Percentiles rank a stretch among this genome's conserved stretches.
phyloP scores from a whole-genome alignment of 176 grass and related monocot species.

The Ensete glaucum region DNA sequence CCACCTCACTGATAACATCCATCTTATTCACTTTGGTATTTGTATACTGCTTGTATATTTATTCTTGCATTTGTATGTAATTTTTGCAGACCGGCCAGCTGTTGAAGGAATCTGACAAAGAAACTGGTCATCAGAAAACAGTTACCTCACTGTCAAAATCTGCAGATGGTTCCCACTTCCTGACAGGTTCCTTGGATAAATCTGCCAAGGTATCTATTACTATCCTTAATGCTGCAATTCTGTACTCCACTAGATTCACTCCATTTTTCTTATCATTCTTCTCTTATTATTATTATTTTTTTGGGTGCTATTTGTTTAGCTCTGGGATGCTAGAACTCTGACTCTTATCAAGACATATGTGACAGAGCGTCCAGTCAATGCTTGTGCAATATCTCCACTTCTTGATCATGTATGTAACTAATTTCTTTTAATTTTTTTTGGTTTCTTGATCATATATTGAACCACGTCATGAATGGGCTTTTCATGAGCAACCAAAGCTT shows the following conservation, averaged over 20 bases:
- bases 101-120: constrained; percentile 67
- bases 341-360: constrained; percentile 72
- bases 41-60: not conserved
- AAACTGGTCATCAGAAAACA: constrained; percentile 60
- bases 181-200: constrained; percentile 75
- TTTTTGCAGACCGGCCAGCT: constrained; percentile 57
- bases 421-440: not conserved
- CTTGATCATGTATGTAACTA: constrained; percentile 60
- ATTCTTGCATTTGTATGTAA: constrained; percentile 16
- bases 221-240: not conserved
- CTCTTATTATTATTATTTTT: constrained; percentile 6
- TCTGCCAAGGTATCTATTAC: constrained; percentile 58
- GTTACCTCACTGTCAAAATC: constrained; percentile 64
- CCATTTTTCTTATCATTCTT: not conserved
- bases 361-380: constrained; percentile 82
- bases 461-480: not conserved
- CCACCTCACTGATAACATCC: not conserved
- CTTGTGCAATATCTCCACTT: constrained; percentile 80
- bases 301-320: constrained; percentile 23
- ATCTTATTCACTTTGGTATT: not conserved
- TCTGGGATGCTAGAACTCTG: constrained; percentile 73
- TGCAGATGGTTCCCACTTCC: constrained; percentile 56
- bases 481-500: no score
- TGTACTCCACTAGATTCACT: not conserved
- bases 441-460: not conserved